These are phyloP conservation scores for Xylariaceae sp. DNA, from an alignment of 2,329 filamentous ascomycete species.

Conservation along the genomic window DNA sequence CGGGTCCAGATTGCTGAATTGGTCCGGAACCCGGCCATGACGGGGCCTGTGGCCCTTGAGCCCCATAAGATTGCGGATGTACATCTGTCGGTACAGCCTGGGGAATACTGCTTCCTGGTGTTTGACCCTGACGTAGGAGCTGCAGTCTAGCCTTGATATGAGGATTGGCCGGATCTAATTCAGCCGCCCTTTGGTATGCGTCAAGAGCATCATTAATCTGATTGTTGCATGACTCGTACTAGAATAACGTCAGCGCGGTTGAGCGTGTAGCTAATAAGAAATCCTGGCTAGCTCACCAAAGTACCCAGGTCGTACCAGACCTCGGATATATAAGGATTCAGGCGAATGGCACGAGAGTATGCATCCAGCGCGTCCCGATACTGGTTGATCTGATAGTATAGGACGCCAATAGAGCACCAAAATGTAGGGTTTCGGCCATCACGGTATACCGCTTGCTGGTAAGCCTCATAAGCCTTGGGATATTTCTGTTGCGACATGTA, in stretches of 20 bases:
- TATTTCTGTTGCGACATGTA: constrained; percentile 99
- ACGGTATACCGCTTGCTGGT: constrained; percentile 97
- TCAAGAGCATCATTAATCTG: constrained; percentile 95
- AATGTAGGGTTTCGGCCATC: constrained; percentile 97
- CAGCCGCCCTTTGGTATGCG: constrained; percentile 89
- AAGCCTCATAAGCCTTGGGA: constrained; percentile 96
- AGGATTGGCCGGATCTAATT: constrained; percentile 86
- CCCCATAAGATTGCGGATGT: constrained; percentile 87
- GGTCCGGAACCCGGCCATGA: constrained; percentile 82
- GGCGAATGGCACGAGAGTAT: constrained; percentile 90
- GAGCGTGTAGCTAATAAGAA: constrained; percentile 9
- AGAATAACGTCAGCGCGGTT: constrained; percentile 31
- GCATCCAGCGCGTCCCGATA: constrained; percentile 97
- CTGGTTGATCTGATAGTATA: constrained; percentile 99
- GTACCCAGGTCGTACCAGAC: constrained; percentile 99
- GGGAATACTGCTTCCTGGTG: constrained; percentile 63
- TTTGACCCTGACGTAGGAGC: constrained; percentile 76
- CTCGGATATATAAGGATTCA: constrained; percentile 98
- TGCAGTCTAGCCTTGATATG: constrained; percentile 95
- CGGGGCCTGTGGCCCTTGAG: constrained; percentile 78
- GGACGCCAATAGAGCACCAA: constrained; percentile 98
- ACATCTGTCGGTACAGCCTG: constrained; percentile 90
- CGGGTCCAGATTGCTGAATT: constrained; percentile 43
- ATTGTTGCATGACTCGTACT: constrained; percentile 99
- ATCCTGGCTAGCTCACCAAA: constrained; percentile 59